Percentiles rank a stretch among this genome's conserved stretches.
phyloP scores from a whole-genome alignment of 179 eudicot species.

The Spinacia oleracea region DNA sequence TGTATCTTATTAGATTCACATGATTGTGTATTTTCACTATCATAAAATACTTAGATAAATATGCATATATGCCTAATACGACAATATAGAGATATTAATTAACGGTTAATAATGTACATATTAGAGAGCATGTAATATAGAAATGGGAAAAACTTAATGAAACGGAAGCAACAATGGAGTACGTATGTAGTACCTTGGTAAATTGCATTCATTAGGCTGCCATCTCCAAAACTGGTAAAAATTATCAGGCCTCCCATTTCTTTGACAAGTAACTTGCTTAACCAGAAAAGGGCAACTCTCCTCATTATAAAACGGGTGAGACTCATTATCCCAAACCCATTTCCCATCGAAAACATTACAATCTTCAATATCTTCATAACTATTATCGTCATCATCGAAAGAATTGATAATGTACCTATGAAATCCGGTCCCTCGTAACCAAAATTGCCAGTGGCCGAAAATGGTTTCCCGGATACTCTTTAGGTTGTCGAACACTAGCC shows the following conservation, averaged over 20 bases:
- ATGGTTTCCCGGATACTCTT: constrained; percentile 41
- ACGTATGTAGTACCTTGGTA: constrained; percentile 98
- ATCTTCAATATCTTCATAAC: constrained; percentile 54
- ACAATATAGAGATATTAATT: no score
- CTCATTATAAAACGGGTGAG: constrained; percentile 66
- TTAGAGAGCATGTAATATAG: no score
- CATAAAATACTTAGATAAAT: no score
- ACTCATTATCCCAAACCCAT: constrained; percentile 78
- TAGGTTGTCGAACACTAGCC: constrained; percentile 58
- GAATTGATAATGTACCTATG: constrained; percentile 9
- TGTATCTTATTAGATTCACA: no score
- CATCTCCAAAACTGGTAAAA: constrained; percentile 86
- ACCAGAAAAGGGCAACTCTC: constrained; percentile 75
- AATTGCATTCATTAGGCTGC: constrained; percentile 82
- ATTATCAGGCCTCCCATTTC: constrained; percentile 86
- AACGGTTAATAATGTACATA: no score
- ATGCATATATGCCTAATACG: no score
- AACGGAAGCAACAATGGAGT: no score
- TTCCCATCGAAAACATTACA: constrained; percentile 84
- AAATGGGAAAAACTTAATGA: no score
- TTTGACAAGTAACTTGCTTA: constrained; percentile 80
- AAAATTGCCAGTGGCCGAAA: constrained; percentile 35
- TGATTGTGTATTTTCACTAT: no score
- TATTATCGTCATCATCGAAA: constrained; percentile 35
- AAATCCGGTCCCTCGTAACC: constrained; percentile 23